A percentile compares a stretch with the other conserved stretches of the same genome.
Conservation (phyloP, 1,284 basidiomycete genomes). For the Cutaneotrichosporon sp. region DNA sequence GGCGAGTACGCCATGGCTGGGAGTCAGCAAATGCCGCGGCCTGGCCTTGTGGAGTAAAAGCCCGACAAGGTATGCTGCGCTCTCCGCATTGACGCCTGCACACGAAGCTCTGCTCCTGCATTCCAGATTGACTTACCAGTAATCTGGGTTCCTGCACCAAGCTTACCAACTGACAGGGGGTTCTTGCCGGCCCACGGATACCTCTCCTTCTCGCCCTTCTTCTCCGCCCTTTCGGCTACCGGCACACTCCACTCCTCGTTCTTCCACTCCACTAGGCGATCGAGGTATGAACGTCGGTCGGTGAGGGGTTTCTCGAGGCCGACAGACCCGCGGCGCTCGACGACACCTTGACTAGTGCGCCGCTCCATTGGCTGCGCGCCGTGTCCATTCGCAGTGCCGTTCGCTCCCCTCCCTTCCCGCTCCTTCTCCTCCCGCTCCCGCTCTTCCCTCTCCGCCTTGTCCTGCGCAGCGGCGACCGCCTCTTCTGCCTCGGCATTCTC, state of each 20-base stretch:
- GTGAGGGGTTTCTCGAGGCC: background rate
- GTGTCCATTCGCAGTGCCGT: background rate
- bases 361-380: background rate
- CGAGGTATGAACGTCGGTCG: conserved; percentile 12
- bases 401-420: background rate
- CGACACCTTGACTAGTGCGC: background rate
- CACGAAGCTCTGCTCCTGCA: too few relatives aligned
- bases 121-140: conserved; percentile 67
- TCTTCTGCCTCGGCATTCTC: conserved; percentile 12
- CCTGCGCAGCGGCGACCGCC: background rate
- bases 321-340: background rate
- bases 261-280: conserved; percentile 43
- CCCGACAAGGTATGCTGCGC: too few relatives aligned
- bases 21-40: conserved; percentile 14
- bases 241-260: conserved; percentile 43
- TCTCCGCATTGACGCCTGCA: too few relatives aligned
- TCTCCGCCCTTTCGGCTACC: conserved; percentile 19
- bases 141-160: conserved; percentile 54
- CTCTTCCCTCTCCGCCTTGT: background rate
- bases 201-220: conserved; percentile 33
- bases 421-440: background rate
- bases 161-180: conserved; percentile 43
- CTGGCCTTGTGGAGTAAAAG: too few relatives aligned
- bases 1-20: conserved; percentile 84
- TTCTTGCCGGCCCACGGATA: conserved; percentile 46